A percentile compares a stretch with the other conserved stretches of the same genome.
Evolutionary conservation across 768 basidiomycete species (phyloP).

Genomic region (Leucosporidium yakuticum): DNA sequence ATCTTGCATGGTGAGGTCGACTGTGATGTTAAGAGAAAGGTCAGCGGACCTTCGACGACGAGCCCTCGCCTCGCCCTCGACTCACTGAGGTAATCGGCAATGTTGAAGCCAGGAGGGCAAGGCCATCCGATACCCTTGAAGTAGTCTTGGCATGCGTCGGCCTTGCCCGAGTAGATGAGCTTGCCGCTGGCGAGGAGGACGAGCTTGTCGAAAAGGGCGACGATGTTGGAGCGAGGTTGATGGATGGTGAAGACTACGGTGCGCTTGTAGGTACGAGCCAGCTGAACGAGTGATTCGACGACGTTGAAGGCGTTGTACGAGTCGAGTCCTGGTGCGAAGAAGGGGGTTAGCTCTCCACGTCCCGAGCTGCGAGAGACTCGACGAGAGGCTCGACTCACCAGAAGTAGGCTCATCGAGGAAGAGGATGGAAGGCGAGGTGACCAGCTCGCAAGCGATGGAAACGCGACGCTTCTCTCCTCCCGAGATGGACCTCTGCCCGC

Average conservation of each 20-base stretch:
- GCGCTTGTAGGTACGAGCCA: slow-evolving; percentile 82
- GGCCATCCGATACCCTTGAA: slow-evolving; percentile 69
- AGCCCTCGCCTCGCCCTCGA: no score
- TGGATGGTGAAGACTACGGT: slow-evolving; percentile 98
- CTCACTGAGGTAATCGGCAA: slow-evolving; percentile 91
- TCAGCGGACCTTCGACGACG: not conserved
- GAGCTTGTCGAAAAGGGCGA: slow-evolving; percentile 87
- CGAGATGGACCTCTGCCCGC: slow-evolving; percentile 84
- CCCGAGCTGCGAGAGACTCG: not conserved
- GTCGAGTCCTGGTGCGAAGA: slow-evolving; percentile 61
- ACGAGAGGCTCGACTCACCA: slow-evolving; percentile 50
- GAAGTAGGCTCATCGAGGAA: slow-evolving; percentile 98
- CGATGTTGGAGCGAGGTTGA: slow-evolving; percentile 95
- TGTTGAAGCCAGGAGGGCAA: slow-evolving; percentile 91
- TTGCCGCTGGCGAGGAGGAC: slow-evolving; percentile 77
- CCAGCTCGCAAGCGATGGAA: slow-evolving; percentile 94
- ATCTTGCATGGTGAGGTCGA: slow-evolving; percentile 65
- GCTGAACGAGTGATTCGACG: slow-evolving; percentile 74
- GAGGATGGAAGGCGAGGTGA: slow-evolving; percentile 90
- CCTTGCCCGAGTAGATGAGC: slow-evolving; percentile 75
- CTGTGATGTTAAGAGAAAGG: slow-evolving; percentile 43
- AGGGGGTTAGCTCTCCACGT: not conserved
- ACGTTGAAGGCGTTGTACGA: slow-evolving; percentile 95
- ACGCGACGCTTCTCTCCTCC: slow-evolving; percentile 97
- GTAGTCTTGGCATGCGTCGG: slow-evolving; percentile 68